Percentiles rank a stretch among this genome's conserved stretches.
phyloP scores from a whole-genome alignment of 108 stramenopile species.

The Asterionellopsis glacialis region DNA sequence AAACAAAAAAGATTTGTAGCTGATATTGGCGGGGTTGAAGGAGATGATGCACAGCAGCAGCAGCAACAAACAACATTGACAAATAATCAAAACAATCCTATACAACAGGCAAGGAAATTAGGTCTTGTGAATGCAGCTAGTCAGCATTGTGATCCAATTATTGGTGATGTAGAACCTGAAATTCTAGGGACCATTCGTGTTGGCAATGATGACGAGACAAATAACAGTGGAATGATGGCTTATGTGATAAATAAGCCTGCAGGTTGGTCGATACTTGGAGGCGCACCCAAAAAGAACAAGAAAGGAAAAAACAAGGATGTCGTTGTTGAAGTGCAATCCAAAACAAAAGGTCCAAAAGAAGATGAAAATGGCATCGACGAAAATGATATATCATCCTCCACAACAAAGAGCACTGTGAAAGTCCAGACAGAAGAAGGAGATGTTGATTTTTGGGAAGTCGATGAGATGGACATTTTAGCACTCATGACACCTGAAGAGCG shows the following conservation, averaged over 20 bases:
- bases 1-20: slow-evolving; percentile 27
- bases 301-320: slow-evolving; percentile 18
- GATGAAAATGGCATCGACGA: neutral
- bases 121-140: slow-evolving; percentile 41
- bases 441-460: slow-evolving; percentile 60
- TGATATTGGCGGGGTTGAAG: slow-evolving; percentile 12
- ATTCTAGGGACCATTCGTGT: slow-evolving; percentile 53
- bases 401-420: slow-evolving; percentile 21
- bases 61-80: slow-evolving; percentile 3
- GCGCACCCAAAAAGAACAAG: slow-evolving; percentile 18
- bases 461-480: slow-evolving; percentile 61
- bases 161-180: slow-evolving; percentile 39
- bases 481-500: slow-evolving; percentile 63
- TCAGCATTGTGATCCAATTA: slow-evolving; percentile 49
- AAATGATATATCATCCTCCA: neutral
- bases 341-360: slow-evolving; percentile 1
- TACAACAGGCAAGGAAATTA: slow-evolving; percentile 29
- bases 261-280: slow-evolving; percentile 76
- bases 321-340: neutral
- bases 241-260: slow-evolving; percentile 74
- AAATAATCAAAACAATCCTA: slow-evolving; percentile 10
- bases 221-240: slow-evolving; percentile 44
- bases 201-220: slow-evolving; percentile 19
- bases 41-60: neutral
- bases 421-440: slow-evolving; percentile 49